These are phyloP conservation scores for Psilocybe cyanescens DNA, from an alignment of 768 basidiomycete species.

Conservation along the genomic window DNA sequence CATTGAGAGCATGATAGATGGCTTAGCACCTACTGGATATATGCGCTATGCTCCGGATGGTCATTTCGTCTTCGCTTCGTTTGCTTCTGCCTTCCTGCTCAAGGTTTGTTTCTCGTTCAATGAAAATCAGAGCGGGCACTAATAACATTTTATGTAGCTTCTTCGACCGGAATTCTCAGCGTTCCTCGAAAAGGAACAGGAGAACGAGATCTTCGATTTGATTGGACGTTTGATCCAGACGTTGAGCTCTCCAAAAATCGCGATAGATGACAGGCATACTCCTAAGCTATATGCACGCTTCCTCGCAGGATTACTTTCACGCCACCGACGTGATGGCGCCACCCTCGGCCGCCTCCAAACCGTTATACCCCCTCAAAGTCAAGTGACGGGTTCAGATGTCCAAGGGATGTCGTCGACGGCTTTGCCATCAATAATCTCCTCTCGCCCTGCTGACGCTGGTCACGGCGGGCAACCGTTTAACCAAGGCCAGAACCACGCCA, in stretches of 20 bases:
- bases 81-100: slow-evolving; percentile 82
- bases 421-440: slow-evolving; percentile 31
- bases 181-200: slow-evolving; percentile 62
- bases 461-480: slow-evolving; percentile 6
- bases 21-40: slow-evolving; percentile 70
- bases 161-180: slow-evolving; percentile 76
- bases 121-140: background rate
- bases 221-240: slow-evolving; percentile 76
- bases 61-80: slow-evolving; percentile 79
- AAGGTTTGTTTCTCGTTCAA: slow-evolving; percentile 48
- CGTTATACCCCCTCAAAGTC: slow-evolving; percentile 46
- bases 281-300: slow-evolving; percentile 83
- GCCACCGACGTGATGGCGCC: slow-evolving; percentile 71
- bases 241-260: slow-evolving; percentile 70
- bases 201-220: slow-evolving; percentile 71
- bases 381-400: slow-evolving; percentile 14
- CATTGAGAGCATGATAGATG: slow-evolving; percentile 65
- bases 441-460: slow-evolving; percentile 20
- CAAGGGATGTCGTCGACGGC: slow-evolving; percentile 18
- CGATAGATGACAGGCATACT: slow-evolving; percentile 82
- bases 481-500: slow-evolving; percentile 11
- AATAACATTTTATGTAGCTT: slow-evolving; percentile 42
- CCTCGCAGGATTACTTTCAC: slow-evolving; percentile 70
- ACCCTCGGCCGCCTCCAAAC: slow-evolving; percentile 58
- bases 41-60: slow-evolving; percentile 84